Evolutionary conservation across 331 rosid species (phyloP).

Genomic region (Malus hybrid): DNA sequence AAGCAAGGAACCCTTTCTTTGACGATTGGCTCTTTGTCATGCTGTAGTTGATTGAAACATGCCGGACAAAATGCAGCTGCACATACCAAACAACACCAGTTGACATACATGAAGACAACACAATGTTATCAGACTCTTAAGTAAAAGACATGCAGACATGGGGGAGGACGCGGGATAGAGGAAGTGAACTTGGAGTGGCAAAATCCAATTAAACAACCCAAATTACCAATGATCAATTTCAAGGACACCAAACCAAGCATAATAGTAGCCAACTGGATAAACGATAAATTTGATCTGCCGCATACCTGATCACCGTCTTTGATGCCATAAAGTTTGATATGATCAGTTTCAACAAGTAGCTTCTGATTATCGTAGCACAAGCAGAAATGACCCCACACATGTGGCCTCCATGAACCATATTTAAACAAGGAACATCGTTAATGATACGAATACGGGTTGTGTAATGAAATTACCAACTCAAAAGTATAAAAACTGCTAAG

Average conservation of each 20-base stretch:
- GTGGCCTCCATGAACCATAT: conserved; percentile 51
- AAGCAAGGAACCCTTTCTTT: conserved; percentile 25
- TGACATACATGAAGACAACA: not conserved
- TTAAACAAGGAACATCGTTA: not conserved
- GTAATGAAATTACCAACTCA: not conserved
- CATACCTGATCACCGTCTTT: conserved; percentile 86
- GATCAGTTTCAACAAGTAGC: conserved; percentile 44
- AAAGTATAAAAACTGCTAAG: not conserved
- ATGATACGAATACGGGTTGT: not conserved
- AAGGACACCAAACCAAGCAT: not conserved
- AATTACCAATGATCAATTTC: not conserved
- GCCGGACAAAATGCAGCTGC: conserved; percentile 71
- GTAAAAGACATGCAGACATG: not conserved
- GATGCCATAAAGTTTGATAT: conserved; percentile 51
- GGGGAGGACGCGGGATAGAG: not conserved
- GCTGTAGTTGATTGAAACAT: conserved; percentile 48
- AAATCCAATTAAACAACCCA: not conserved
- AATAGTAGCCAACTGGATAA: not conserved
- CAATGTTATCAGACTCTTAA: not conserved
- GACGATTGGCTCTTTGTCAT: conserved; percentile 26
- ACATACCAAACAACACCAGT: conserved; percentile 13
- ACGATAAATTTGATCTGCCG: not conserved
- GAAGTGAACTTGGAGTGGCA: not conserved
- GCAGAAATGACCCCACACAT: conserved; percentile 90
- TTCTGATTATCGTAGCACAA: conserved; percentile 61